Base-by-base conservation (phyloP, 805 yeast species). In the Wickerhamomyces alni region DNA sequence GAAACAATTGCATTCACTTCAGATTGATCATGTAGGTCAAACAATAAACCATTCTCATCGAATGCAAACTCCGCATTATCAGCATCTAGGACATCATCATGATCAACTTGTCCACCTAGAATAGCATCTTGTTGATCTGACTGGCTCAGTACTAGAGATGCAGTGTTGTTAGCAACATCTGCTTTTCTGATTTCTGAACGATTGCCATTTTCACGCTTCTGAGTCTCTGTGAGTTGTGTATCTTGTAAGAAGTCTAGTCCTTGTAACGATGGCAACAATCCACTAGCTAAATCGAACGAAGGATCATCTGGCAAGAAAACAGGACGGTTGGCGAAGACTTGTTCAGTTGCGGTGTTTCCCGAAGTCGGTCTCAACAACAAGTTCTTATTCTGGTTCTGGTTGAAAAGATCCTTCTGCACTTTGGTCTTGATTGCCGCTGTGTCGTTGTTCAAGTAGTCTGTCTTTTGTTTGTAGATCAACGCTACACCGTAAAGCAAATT, bases 401-500 rank as follows among this genome's bases (percentile, higher is more conserved):
- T 35, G 24, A 39, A 35, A 9, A 54, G 18, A 15, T 54, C 59
- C 16, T 52, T 44, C 11, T 52, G 57, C 19, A 56, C 29, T 17
- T 52, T 46, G 4, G 58, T 45, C 26, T 55, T 48, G 8, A 52
- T 42, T 9, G 40, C 17, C 11, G 46, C 42, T 0, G 54, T 41
- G 37, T 56, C 60, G 25, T 37, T 51, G 45, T 63, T 65, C 45
- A 72, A 66, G 46, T 67, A 69, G 4, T 67, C 68, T 0, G 72
- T 66, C 51, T 79, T 74, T 21, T 71, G 69, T 41, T 65, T 72
- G 51, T 70, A 71, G 30, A 69, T 55, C 28, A 74, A 41, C 1
- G 75, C 59, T 5, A 73, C 59, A 1, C 80, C 80, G 43, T 70
- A 63, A 27, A 74, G 51, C 8, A 74, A 47, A 35, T 55, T 67